Evolutionary conservation across 805 yeast species (phyloP).

Genomic region (Wickerhamomyces bisporus): DNA sequence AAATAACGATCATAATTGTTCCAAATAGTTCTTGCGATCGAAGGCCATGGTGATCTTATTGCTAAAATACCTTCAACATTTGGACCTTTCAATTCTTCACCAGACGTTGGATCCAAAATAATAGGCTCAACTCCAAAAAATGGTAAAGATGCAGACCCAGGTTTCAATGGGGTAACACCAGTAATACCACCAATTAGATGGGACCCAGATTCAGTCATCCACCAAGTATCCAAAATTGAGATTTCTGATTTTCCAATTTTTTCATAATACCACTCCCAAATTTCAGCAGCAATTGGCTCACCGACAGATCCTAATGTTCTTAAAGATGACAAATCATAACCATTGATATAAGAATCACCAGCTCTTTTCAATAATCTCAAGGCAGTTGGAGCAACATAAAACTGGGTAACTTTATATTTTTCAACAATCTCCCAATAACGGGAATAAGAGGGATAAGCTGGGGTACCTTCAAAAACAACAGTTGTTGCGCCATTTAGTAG

Average conservation of each 20-base stretch:
- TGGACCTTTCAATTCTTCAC: constrained; percentile 61
- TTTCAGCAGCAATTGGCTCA: constrained; percentile 96
- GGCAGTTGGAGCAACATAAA: constrained; percentile 84
- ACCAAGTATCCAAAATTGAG: constrained; percentile 76
- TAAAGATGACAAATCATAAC: constrained; percentile 78
- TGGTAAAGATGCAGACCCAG: constrained; percentile 82
- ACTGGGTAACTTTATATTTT: constrained; percentile 66
- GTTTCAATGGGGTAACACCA: constrained; percentile 73
- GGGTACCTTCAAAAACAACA: constrained; percentile 81
- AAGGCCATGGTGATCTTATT: constrained; percentile 73
- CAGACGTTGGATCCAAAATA: constrained; percentile 69
- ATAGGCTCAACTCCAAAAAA: constrained; percentile 76
- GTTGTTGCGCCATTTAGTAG: constrained; percentile 71
- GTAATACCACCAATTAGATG: constrained; percentile 76
- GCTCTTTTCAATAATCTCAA: constrained; percentile 75
- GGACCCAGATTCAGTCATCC: constrained; percentile 88
- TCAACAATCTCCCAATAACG: constrained; percentile 79
- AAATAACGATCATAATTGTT: constrained; percentile 65
- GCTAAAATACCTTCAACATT: constrained; percentile 81
- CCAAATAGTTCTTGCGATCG: constrained; percentile 81
- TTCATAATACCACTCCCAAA: constrained; percentile 99
- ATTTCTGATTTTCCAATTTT: constrained; percentile 63
- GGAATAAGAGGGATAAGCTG: constrained; percentile 76
- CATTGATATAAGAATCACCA: constrained; percentile 77
- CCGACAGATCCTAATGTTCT: constrained; percentile 97